A percentile compares a stretch with the other conserved stretches of the same genome.
Evolutionary conservation across 2,329 filamentous ascomycete species (phyloP).

Genomic region (Verticillium longisporum): DNA sequence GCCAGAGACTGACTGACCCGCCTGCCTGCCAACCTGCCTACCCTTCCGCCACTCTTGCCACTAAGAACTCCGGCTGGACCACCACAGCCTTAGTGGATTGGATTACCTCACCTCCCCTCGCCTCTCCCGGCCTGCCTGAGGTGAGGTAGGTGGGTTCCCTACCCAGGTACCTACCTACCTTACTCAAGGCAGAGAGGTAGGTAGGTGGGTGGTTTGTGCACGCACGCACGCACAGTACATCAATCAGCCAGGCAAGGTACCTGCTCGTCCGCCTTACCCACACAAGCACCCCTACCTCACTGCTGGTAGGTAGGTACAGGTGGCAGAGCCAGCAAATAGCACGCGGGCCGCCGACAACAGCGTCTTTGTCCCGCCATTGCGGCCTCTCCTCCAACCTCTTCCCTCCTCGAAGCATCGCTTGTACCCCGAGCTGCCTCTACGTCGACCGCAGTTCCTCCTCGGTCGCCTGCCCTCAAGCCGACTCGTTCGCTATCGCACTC

Average conservation of each 20-base stretch:
- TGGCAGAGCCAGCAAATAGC: background rate
- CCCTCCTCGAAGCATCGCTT: background rate
- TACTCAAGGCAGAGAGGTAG: too few species aligned
- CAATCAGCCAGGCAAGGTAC: too few species aligned
- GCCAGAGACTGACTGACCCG: background rate
- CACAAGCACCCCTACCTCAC: conserved; percentile 30
- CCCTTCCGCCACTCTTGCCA: background rate
- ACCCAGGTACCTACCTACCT: too few species aligned
- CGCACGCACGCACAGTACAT: conserved; percentile 9
- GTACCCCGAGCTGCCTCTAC: background rate
- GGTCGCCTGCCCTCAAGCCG: conserved; percentile 15
- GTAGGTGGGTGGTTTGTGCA: conserved; percentile 3
- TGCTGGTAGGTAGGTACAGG: conserved; percentile 18
- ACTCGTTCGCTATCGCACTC: conserved; percentile 14
- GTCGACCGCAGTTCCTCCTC: background rate
- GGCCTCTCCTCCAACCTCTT: background rate
- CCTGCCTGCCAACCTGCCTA: background rate
- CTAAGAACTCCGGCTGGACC: background rate
- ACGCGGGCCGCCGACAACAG: background rate
- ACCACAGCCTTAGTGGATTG: background rate
- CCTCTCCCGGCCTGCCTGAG: background rate
- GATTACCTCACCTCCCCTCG: background rate
- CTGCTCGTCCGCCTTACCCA: too few species aligned
- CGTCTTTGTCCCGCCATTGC: background rate
- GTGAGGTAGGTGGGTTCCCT: too few species aligned